These are phyloP conservation scores for Neurospora sp. DNA, from an alignment of 495 filamentous ascomycete genomes.

Conservation along the genomic window DNA sequence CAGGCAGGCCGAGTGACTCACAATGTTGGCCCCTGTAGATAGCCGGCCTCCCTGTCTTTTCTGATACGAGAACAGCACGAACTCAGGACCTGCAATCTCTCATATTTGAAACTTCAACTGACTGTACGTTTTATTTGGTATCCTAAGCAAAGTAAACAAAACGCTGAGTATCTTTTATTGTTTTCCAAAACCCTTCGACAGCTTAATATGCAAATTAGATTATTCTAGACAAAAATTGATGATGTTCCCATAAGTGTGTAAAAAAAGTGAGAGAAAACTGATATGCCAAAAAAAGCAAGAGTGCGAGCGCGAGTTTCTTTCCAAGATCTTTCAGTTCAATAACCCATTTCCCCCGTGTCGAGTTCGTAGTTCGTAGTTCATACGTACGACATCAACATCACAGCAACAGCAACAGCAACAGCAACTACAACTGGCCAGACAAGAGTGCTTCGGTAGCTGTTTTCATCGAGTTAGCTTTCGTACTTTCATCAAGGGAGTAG, in stretches of 20 bases:
- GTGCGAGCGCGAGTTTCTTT: not conserved
- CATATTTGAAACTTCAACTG: too few relatives aligned
- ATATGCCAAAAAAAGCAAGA: not conserved
- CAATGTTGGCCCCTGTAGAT: not conserved
- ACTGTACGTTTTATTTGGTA: too few relatives aligned
- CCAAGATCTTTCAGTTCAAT: not conserved
- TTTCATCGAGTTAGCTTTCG: constrained; percentile 1
- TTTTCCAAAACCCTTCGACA: not conserved
- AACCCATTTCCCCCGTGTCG: not conserved
- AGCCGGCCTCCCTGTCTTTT: not conserved
- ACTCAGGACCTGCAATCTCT: too few relatives aligned
- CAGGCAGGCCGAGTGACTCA: not conserved
- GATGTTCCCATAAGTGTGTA: not conserved
- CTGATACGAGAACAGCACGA: too few relatives aligned
- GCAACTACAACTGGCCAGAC: constrained; percentile 31
- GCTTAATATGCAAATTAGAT: not conserved
- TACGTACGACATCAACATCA: not conserved
- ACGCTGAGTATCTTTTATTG: not conserved
- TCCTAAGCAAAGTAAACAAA: too few relatives aligned
- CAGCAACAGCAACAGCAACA: not conserved
- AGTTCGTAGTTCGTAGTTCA: not conserved
- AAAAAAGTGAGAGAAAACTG: not conserved
- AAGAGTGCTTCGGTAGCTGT: constrained; percentile 40
- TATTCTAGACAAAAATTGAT: not conserved
- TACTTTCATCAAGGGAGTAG: not conserved